These are phyloP conservation scores for Inga leiocalycina DNA, from an alignment of 306 rosid species.

Conservation along the genomic window DNA sequence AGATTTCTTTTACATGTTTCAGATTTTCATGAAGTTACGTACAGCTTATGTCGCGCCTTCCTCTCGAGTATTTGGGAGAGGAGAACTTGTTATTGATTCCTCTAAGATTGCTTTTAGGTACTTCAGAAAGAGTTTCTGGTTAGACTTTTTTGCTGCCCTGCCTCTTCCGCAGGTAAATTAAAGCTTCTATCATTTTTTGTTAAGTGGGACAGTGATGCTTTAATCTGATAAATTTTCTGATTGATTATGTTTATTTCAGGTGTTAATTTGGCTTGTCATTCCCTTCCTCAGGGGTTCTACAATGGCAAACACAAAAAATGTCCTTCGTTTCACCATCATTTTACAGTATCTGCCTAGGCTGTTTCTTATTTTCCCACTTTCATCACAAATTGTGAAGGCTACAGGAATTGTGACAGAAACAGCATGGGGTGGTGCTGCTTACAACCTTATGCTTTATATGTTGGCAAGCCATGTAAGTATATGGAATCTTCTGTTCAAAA, in stretches of 20 bases:
- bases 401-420: conserved; percentile 88
- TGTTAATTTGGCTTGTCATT: conserved; percentile 81
- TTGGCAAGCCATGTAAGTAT: conserved; percentile 95
- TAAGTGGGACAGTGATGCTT: background rate
- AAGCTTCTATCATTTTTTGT: background rate
- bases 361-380: conserved; percentile 79
- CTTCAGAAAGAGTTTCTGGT: conserved; percentile 50
- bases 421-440: conserved; percentile 99
- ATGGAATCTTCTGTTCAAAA: background rate
- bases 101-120: conserved; percentile 55
- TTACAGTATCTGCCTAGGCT: conserved; percentile 86
- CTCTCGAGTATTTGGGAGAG: conserved; percentile 62
- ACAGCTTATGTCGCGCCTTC: conserved; percentile 67
- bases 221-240: background rate
- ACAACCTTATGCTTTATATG: conserved; percentile 90
- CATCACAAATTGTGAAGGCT: conserved; percentile 83
- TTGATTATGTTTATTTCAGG: conserved; percentile 50
- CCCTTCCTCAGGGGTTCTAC: conserved; percentile 86
- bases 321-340: conserved; percentile 74
- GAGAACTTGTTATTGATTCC: conserved; percentile 55
- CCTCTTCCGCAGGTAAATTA: conserved; percentile 55
- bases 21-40: conserved; percentile 49
- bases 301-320: conserved; percentile 78
- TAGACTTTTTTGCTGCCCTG: conserved; percentile 54
- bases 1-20: conserved; percentile 50